phyloP scores from a whole-genome alignment of 2,329 filamentous ascomycete species.

The Aspergillus awamori region DNA sequence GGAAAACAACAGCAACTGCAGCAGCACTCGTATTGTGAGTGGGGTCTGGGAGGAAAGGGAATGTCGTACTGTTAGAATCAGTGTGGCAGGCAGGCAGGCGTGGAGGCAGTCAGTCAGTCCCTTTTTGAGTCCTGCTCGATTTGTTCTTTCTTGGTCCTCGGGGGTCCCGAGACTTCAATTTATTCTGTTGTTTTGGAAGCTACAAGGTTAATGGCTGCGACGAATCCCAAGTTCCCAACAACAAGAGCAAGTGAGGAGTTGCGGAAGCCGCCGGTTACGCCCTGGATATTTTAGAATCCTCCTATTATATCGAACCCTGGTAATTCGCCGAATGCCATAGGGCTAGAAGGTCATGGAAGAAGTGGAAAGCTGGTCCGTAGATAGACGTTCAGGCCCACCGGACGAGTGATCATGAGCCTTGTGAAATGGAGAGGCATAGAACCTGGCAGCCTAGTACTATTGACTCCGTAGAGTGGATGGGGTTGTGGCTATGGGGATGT shows the following conservation, averaged over 20 bases:
- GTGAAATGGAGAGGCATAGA: neutral
- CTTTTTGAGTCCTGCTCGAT: neutral
- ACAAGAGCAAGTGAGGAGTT: neutral
- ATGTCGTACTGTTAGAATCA: neutral
- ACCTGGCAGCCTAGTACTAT: neutral
- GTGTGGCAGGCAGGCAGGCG: too few relatives aligned
- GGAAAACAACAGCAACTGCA: neutral
- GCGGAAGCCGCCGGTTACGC: conserved; percentile 2
- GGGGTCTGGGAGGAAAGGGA: neutral
- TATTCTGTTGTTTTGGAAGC: too few relatives aligned
- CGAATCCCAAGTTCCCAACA: neutral
- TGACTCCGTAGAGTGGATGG: neutral
- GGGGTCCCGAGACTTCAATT: neutral
- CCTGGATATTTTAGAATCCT: neutral
- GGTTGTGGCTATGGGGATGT: neutral
- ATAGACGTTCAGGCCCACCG: neutral
- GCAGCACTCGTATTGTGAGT: conserved; percentile 5
- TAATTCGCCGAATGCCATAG: neutral
- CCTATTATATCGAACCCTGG: neutral
- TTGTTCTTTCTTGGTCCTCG: neutral
- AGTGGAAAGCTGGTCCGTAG: neutral
- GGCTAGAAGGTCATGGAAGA: neutral
- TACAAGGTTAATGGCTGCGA: neutral
- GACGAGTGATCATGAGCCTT: neutral
- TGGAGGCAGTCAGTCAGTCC: neutral